Percentiles rank a stretch among this genome's conserved stretches.
These are phyloP conservation scores for Cytospora chrysosperma DNA, from an alignment of 2,329 filamentous ascomycete species.

Conservation along the genomic window DNA sequence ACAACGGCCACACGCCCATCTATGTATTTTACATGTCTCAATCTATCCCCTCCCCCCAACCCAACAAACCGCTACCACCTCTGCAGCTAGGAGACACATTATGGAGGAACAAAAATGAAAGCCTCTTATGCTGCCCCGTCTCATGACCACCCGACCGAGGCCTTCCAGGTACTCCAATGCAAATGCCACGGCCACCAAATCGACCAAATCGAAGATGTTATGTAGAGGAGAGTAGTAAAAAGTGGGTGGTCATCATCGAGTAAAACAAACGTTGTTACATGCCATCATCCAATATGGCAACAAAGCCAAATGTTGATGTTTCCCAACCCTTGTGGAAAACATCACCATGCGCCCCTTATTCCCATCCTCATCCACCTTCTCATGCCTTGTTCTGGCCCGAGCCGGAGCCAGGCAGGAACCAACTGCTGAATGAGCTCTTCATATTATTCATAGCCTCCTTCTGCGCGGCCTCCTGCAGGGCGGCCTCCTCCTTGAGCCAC, in stretches of 20 bases:
- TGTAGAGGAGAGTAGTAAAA: conserved; percentile 3
- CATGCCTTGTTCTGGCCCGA: conserved; percentile 3
- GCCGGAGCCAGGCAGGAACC: conserved; percentile 38
- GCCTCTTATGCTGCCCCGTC: neutral
- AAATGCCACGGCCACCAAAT: neutral
- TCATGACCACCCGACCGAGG: neutral
- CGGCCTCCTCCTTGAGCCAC: conserved; percentile 92
- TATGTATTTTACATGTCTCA: conserved; percentile 1
- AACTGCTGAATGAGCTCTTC: conserved; percentile 72
- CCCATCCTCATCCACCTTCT: neutral
- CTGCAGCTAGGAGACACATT: neutral
- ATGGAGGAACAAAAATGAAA: neutral
- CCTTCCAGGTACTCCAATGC: conserved; percentile 1
- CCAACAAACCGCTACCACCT: neutral
- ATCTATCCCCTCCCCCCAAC: neutral
- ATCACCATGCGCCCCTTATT: neutral
- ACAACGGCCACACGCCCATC: neutral
- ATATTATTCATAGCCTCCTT: conserved; percentile 91
- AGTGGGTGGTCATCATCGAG: neutral
- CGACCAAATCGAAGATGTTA: neutral
- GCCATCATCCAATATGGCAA: neutral
- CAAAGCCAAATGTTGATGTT: neutral
- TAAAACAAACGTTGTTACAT: neutral
- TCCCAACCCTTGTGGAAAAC: too few relatives aligned
- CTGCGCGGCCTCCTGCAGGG: conserved; percentile 81